These are phyloP conservation scores for Chalciporus chontae DNA, from an alignment of 768 basidiomycete genomes.

Conservation along the genomic window DNA sequence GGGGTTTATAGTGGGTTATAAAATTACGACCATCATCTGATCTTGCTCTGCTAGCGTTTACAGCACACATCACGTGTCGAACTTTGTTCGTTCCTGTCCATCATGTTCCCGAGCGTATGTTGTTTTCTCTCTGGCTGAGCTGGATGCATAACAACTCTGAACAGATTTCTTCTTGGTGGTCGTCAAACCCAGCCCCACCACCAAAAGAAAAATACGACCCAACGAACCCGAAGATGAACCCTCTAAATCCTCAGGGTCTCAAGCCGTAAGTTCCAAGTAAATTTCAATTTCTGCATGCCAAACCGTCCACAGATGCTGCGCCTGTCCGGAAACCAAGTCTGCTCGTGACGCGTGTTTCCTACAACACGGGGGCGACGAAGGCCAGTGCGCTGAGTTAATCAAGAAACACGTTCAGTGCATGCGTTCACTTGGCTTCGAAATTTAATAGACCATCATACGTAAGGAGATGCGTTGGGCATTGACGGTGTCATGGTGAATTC, in stretches of 20 bases:
- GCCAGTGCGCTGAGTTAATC: constrained; percentile 79
- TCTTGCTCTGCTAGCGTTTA: too few species aligned
- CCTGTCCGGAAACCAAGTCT: constrained; percentile 91
- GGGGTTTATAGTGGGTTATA: too few species aligned
- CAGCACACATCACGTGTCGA: neutral
- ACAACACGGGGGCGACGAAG: constrained; percentile 58
- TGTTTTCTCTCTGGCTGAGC: neutral
- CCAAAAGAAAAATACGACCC: constrained; percentile 56
- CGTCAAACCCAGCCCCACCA: constrained; percentile 27
- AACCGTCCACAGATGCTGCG: constrained; percentile 70
- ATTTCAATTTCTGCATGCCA: too few species aligned
- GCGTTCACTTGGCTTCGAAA: constrained; percentile 84
- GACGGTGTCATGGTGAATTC: neutral
- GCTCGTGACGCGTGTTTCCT: constrained; percentile 95
- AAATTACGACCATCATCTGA: too few species aligned
- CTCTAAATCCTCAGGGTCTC: constrained; percentile 88
- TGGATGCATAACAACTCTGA: neutral
- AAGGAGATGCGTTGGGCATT: too few species aligned
- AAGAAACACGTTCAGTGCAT: constrained; percentile 87
- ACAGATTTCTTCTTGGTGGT: constrained; percentile 58
- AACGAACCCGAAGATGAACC: constrained; percentile 78
- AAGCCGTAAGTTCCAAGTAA: constrained; percentile 63
- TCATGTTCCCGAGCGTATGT: constrained; percentile 44
- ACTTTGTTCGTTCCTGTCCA: neutral
- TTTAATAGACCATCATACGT: constrained; percentile 34